phyloP scores from a whole-genome alignment of 2,329 filamentous ascomycete genomes.

The Gaeumannomyces tritici region DNA sequence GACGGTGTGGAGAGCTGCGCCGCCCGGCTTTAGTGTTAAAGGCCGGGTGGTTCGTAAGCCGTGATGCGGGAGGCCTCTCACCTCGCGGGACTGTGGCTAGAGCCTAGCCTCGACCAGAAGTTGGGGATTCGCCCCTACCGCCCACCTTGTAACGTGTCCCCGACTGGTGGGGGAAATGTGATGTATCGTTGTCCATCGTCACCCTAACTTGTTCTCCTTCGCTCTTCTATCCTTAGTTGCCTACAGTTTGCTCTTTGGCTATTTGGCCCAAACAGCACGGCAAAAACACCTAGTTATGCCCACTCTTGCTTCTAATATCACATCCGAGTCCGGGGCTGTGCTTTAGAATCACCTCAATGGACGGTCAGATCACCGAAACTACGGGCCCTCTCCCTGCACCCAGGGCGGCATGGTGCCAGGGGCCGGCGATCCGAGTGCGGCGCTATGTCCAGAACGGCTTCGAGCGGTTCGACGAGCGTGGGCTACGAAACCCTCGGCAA shows the following conservation, averaged over 20 bases:
- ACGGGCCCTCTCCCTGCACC: neutral
- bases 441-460: slow-evolving; percentile 12
- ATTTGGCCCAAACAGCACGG: neutral
- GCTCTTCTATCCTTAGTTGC: neutral
- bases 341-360: neutral
- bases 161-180: neutral
- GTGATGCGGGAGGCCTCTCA: neutral
- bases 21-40: neutral
- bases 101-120: no score
- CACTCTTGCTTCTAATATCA: neutral
- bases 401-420: neutral
- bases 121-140: no score
- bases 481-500: slow-evolving; percentile 9
- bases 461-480: slow-evolving; percentile 10
- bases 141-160: no score
- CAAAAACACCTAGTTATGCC: no score
- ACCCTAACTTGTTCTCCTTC: neutral
- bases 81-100: neutral
- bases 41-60: neutral
- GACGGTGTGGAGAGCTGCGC: neutral
- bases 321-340: no score
- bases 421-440: slow-evolving; percentile 9
- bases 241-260: neutral
- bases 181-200: neutral
- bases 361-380: neutral